Base-by-base conservation (phyloP, 805 yeast species). In the Candida berthetii region DNA sequence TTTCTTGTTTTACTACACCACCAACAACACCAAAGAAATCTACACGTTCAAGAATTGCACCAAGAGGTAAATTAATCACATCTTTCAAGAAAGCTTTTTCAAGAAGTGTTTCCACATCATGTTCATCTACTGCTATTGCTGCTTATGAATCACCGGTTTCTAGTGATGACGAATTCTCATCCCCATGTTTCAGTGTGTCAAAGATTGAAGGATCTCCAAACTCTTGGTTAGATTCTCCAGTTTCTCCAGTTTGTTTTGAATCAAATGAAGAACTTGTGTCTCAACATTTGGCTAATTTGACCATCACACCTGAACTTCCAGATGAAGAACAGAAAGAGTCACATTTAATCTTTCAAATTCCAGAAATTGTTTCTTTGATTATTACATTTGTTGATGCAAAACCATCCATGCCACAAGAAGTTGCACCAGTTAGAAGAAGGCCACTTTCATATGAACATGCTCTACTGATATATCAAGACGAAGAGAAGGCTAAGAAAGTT, bases 401-500 rank as follows among this genome's bases (percentile, higher is more conserved):
- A 45, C 66, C 72, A 1, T 56, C 61, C 8, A 65, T 80, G n/a
- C 91, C 91, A 2, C 73, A 68, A 36, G 91, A 85, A 52, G 57
- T 61, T 14, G 57, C 77, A 0, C 83, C 85, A 37, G 55, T 69
- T 2, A 68, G 91, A 50, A 71, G 95, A 50, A 75, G 74, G 45
- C 95, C 95, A 7, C 62, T 81, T 52, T 79, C 85, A 2, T 72
- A 69, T 39, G 69, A 76, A 20, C 93, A 83, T 62, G 88, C 95
- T 1, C 62, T 80, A 42, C 60, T 84, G 36, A 76, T 83, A 15
- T 80, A 83, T 55, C 80, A 79, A 38, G 72, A 74, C 54, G 71
- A 66, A 46, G 59, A 66, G 22, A 59, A 54, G 16, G 84, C 86
- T 24, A 48, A 56, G 32, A 41, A 61, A 44, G 66, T 76, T 19